A percentile compares a stretch with the other conserved stretches of the same genome.
phyloP scores from a whole-genome alignment of 2,329 filamentous ascomycete species.

The Colletotrichum coccodes region DNA sequence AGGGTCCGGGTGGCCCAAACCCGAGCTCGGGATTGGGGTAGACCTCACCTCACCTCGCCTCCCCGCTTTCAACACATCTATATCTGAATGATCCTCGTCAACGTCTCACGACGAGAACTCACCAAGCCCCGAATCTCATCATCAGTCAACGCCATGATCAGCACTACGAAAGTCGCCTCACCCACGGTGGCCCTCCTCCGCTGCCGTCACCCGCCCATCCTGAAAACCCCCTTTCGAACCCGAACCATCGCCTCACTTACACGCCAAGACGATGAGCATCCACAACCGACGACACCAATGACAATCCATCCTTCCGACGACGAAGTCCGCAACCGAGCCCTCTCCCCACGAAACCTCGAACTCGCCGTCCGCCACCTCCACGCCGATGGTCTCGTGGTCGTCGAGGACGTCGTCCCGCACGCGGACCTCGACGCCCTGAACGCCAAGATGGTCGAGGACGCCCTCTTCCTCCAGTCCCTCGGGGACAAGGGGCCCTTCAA shows the following conservation, averaged over 20 bases:
- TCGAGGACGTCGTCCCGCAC: conserved; percentile 63
- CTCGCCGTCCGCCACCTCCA: conserved; percentile 62
- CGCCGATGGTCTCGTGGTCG: conserved; percentile 65
- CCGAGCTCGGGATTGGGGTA: conserved; percentile 40
- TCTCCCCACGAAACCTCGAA: conserved; percentile 63
- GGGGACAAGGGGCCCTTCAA: conserved; percentile 69
- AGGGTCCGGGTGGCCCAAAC: no score
- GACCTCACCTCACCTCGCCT: background rate
- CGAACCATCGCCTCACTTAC: conserved; percentile 20
- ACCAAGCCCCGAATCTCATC: background rate
- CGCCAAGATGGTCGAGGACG: conserved; percentile 68
- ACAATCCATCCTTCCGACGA: conserved; percentile 46
- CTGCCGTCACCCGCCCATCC: background rate
- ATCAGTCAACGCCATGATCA: background rate
- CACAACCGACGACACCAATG: conserved; percentile 22
- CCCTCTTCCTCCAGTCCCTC: conserved; percentile 57
- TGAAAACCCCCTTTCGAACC: background rate
- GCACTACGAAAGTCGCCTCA: background rate
- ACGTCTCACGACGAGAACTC: background rate
- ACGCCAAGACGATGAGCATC: no score
- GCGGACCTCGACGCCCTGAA: conserved; percentile 65
- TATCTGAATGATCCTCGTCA: background rate
- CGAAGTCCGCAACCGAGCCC: background rate
- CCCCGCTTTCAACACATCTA: background rate
- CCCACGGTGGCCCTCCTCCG: background rate